Percentiles rank a stretch among this genome's conserved stretches.
Conservation (phyloP, 2,329 filamentous ascomycete species). For the Pyrenochaeta sp. region DNA sequence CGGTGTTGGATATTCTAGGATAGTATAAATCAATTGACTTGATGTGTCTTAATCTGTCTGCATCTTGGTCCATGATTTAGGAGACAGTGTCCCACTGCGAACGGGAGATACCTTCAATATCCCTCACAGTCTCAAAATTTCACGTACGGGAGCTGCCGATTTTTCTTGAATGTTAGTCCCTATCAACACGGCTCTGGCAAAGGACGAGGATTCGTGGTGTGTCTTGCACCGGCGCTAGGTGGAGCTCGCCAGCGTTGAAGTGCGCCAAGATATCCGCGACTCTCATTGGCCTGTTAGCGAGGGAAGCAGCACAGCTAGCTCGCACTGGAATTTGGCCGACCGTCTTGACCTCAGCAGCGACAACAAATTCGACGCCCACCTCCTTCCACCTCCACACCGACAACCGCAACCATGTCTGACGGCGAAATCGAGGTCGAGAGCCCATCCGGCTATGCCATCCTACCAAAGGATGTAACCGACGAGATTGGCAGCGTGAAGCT, state of each 20-base stretch:
- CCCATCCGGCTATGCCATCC: constrained; percentile 77
- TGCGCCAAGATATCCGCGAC: constrained; percentile 26
- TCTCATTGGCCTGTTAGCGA: constrained; percentile 27
- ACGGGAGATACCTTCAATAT: no score
- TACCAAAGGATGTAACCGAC: constrained; percentile 90
- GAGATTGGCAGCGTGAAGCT: constrained; percentile 95
- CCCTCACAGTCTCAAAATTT: background rate
- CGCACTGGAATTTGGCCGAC: constrained; percentile 22
- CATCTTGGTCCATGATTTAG: background rate
- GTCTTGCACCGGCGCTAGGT: background rate
- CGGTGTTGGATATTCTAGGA: constrained; percentile 10
- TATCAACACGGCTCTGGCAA: background rate
- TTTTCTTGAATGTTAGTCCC: background rate
- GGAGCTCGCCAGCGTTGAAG: constrained; percentile 1
- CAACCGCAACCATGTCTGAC: constrained; percentile 78
- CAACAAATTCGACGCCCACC: constrained; percentile 37
- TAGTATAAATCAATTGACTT: background rate
- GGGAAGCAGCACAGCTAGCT: constrained; percentile 10
- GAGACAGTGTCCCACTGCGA: background rate
- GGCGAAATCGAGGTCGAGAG: constrained; percentile 93
- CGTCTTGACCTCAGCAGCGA: constrained; percentile 32
- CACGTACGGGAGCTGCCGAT: background rate
- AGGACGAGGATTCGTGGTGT: background rate
- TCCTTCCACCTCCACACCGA: constrained; percentile 32
- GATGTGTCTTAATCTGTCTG: background rate